phyloP scores from a whole-genome alignment of 2,329 filamentous ascomycete genomes.

The Diaporthe sp. region DNA sequence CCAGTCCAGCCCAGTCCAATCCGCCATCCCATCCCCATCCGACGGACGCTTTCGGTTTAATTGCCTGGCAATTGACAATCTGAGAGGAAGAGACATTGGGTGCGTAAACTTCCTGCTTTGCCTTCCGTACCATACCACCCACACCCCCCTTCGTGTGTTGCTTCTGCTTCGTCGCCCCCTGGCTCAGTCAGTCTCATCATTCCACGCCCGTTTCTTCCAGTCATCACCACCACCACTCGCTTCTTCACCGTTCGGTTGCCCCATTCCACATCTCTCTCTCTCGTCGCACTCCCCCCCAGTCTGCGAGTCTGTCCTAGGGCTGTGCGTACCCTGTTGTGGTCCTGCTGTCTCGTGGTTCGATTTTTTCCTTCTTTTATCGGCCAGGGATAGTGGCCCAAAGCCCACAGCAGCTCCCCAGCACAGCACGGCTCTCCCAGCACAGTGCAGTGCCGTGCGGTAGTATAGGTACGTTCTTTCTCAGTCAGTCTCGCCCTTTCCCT shows the following conservation, averaged over 20 bases:
- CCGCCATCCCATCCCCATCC: constrained; percentile 8
- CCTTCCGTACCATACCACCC: neutral
- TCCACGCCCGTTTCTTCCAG: constrained; percentile 13
- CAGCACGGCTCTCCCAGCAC: constrained; percentile 18
- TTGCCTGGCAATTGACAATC: constrained; percentile 3
- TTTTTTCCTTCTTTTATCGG: constrained; percentile 5
- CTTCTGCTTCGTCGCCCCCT: constrained; percentile 14
- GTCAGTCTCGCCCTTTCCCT: neutral
- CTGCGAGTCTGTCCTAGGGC: constrained; percentile 4
- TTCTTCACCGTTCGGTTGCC: constrained; percentile 23
- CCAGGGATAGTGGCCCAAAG: constrained; percentile 22
- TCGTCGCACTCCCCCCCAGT: constrained; percentile 19
- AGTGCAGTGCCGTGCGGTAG: constrained; percentile 26
- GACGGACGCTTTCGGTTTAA: constrained; percentile 19
- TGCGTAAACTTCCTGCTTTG: constrained; percentile 6
- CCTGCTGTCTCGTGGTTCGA: constrained; percentile 5
- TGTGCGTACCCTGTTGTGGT: constrained; percentile 14
- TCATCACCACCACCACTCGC: constrained; percentile 10
- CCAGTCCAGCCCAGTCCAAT: constrained; percentile 19
- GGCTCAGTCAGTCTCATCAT: constrained; percentile 25
- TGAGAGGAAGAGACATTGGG: constrained; percentile 23
- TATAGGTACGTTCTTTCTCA: constrained; percentile 16
- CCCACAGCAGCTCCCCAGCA: constrained; percentile 19
- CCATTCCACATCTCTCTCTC: constrained; percentile 7
- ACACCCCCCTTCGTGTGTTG: neutral